Conservation (phyloP, 2,329 filamentous ascomycete genomes). For the Monosporascus sp. region DNA sequence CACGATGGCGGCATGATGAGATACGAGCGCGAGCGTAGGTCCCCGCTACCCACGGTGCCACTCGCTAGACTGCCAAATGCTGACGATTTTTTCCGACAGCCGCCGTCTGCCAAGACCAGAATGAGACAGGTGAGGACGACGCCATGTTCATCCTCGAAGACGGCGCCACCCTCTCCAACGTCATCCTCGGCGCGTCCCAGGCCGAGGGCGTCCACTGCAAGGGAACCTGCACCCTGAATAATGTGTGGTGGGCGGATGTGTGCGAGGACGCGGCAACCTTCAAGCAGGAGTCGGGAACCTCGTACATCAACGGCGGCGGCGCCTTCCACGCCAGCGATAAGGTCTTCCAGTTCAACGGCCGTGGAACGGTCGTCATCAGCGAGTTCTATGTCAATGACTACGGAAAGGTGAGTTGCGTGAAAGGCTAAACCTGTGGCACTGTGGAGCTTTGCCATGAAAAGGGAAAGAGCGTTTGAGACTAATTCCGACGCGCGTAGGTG, state of each 20-base stretch:
- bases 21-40: neutral
- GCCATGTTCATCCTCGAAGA: slow-evolving; percentile 2
- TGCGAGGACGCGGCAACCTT: slow-evolving; percentile 34
- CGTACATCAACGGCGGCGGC: slow-evolving; percentile 37
- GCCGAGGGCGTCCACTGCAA: slow-evolving; percentile 1
- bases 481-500: slow-evolving; percentile 16
- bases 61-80: too few species aligned
- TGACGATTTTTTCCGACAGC: neutral
- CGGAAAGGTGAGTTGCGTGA: slow-evolving; percentile 30
- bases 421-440: neutral
- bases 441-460: too few species aligned
- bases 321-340: slow-evolving; percentile 37
- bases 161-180: slow-evolving; percentile 2
- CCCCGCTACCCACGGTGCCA: neutral
- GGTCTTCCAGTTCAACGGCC: slow-evolving; percentile 37
- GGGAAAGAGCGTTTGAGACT: neutral
- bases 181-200: slow-evolving; percentile 1
- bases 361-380: slow-evolving; percentile 32
- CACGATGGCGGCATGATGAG: slow-evolving; percentile 1
- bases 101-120: neutral
- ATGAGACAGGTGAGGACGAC: neutral
- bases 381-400: slow-evolving; percentile 37
- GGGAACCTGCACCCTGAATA: slow-evolving; percentile 1
- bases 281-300: slow-evolving; percentile 34
- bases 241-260: slow-evolving; percentile 33